Conservation (phyloP, 371 early-diverging fungal species). For the Rhizomucor miehei region DNA sequence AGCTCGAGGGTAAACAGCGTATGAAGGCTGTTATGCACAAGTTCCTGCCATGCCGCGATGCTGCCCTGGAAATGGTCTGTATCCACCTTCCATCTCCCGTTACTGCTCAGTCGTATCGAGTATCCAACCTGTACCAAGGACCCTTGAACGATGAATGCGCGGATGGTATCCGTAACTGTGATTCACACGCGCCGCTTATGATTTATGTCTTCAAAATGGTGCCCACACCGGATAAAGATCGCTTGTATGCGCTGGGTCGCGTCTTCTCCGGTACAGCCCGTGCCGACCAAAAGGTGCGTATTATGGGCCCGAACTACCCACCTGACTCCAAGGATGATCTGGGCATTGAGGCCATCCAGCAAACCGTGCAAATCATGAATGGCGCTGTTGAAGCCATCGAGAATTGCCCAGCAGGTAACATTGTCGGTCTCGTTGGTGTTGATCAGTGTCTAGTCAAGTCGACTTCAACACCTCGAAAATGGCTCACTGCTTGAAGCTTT, state of each 20-base stretch:
- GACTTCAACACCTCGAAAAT: slow-evolving; percentile 93
- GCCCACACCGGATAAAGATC: slow-evolving; percentile 97
- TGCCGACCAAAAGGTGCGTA: slow-evolving; percentile 98
- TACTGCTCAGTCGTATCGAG: background rate
- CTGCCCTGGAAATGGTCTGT: background rate
- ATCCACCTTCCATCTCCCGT: background rate
- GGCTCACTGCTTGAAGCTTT: slow-evolving; percentile 94
- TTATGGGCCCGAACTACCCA: slow-evolving; percentile 98
- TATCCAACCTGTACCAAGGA: slow-evolving; percentile 23
- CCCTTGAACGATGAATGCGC: slow-evolving; percentile 89
- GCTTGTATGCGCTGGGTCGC: slow-evolving; percentile 99
- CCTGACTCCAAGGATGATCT: slow-evolving; percentile 94
- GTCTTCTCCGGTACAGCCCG: slow-evolving; percentile 99
- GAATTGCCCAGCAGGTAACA: slow-evolving; percentile 99
- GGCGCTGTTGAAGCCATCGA: slow-evolving; percentile 96
- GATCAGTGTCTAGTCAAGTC: slow-evolving; percentile 99
- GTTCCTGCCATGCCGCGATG: background rate
- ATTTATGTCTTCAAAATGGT: slow-evolving; percentile 99
- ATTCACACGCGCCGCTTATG: slow-evolving; percentile 96
- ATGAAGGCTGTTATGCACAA: background rate
- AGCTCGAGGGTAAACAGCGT: background rate
- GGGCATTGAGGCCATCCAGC: slow-evolving; percentile 93
- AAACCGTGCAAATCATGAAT: slow-evolving; percentile 99
- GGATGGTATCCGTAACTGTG: slow-evolving; percentile 82
- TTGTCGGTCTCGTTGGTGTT: slow-evolving; percentile 99